A percentile compares a stretch with the other conserved stretches of the same genome.
These are phyloP conservation scores for Macrocystidia cucumis DNA, from an alignment of 1,284 basidiomycete species.

Conservation along the genomic window DNA sequence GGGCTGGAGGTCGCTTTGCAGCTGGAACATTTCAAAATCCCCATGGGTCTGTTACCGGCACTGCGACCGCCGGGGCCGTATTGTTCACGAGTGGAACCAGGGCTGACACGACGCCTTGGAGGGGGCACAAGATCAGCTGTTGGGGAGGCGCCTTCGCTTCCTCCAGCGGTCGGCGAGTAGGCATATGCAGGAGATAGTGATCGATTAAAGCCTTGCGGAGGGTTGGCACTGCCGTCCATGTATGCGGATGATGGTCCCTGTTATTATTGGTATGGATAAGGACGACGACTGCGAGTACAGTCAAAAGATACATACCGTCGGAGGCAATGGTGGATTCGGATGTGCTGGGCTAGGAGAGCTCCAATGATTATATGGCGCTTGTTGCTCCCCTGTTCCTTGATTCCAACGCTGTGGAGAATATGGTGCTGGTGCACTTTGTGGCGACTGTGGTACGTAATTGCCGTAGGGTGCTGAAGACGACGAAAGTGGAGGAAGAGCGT, in stretches of 20 bases:
- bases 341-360: slow-evolving; percentile 28
- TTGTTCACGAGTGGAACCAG: slow-evolving; percentile 24
- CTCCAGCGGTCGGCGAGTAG: slow-evolving; percentile 26
- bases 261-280: slow-evolving; percentile 27
- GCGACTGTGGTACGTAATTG: slow-evolving; percentile 34
- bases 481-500: slow-evolving; percentile 35
- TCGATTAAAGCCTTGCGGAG: slow-evolving; percentile 22
- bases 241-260: slow-evolving; percentile 25
- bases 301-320: slow-evolving; percentile 35
- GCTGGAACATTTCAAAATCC: slow-evolving; percentile 71
- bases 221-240: slow-evolving; percentile 15
- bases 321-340: slow-evolving; percentile 22
- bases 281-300: slow-evolving; percentile 38
- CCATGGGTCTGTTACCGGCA: slow-evolving; percentile 56
- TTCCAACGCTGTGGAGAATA: slow-evolving; percentile 47
- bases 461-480: slow-evolving; percentile 24
- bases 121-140: slow-evolving; percentile 53
- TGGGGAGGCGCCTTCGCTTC: slow-evolving; percentile 20
- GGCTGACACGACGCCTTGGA: slow-evolving; percentile 50
- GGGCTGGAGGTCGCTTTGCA: slow-evolving; percentile 84
- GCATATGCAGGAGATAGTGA: slow-evolving; percentile 32
- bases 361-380: slow-evolving; percentile 30
- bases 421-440: slow-evolving; percentile 21
- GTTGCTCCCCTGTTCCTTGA: slow-evolving; percentile 30
- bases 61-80: slow-evolving; percentile 27